Percentiles rank a stretch among this genome's conserved stretches.
phyloP scores from a whole-genome alignment of 148 eudicot genomes.

The Hydrangea macrophylla region DNA sequence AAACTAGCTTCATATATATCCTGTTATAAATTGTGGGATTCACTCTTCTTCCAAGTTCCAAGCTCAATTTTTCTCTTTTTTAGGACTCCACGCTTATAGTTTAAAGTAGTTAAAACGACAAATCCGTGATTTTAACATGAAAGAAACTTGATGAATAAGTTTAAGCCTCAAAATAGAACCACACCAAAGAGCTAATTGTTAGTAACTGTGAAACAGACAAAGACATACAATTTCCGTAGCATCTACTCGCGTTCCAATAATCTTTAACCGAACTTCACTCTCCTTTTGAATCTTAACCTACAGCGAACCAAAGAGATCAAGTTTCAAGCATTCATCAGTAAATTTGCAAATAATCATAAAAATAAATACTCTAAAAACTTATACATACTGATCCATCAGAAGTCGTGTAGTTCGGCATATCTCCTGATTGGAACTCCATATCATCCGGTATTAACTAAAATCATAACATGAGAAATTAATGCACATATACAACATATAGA shows the following conservation, averaged over 20 bases:
- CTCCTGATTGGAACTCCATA: conserved; percentile 97
- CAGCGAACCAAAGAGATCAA: conserved; percentile 9
- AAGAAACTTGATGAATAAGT: neutral
- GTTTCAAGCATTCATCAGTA: conserved; percentile 6
- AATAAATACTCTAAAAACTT: neutral
- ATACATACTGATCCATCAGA: conserved; percentile 90
- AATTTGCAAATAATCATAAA: conserved; percentile 4
- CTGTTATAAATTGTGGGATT: no score
- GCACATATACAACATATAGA: neutral
- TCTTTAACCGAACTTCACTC: conserved; percentile 88
- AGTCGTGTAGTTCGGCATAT: conserved; percentile 83
- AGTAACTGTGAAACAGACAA: neutral
- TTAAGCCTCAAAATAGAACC: neutral
- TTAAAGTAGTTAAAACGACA: neutral
- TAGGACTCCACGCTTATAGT: neutral
- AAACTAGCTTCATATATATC: no score
- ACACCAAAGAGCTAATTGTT: neutral
- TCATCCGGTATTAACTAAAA: conserved; percentile 92
- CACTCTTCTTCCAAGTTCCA: no score
- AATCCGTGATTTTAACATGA: neutral
- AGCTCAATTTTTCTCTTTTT: neutral
- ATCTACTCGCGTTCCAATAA: conserved; percentile 95
- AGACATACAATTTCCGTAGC: conserved; percentile 89
- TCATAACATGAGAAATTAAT: neutral
- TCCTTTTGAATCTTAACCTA: conserved; percentile 97